phyloP scores from a whole-genome alignment of 768 basidiomycete species.

The Leccinum arenicola region DNA sequence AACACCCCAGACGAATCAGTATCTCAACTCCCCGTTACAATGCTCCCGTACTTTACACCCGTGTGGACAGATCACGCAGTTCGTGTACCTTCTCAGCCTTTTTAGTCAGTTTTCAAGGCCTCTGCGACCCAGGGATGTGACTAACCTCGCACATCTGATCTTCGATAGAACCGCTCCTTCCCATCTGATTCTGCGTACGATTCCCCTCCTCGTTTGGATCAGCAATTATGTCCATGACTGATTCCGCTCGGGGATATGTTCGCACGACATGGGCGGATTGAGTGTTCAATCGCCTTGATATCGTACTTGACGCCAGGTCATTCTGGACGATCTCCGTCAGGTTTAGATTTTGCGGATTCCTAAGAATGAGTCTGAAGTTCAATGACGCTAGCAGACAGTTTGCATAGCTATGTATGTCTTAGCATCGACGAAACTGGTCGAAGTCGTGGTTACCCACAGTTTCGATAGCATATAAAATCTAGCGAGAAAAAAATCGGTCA shows the following conservation, averaged over 20 bases:
- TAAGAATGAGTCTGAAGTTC: constrained; percentile 6
- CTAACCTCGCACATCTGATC: too few relatives aligned
- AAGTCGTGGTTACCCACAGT: too few relatives aligned
- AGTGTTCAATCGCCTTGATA: not conserved
- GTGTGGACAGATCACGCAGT: too few relatives aligned
- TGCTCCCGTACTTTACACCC: too few relatives aligned
- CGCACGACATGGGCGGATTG: not conserved
- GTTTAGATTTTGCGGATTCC: not conserved
- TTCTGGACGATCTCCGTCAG: not conserved
- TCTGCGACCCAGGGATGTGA: too few relatives aligned
- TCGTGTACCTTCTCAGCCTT: too few relatives aligned
- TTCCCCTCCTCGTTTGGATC: not conserved
- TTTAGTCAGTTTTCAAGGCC: too few relatives aligned
- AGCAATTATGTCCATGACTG: not conserved
- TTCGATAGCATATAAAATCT: too few relatives aligned
- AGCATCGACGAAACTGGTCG: not conserved
- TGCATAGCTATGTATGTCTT: constrained; percentile 8
- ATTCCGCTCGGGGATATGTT: not conserved
- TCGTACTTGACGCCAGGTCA: not conserved
- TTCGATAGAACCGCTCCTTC: not conserved
- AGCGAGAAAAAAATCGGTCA: too few relatives aligned
- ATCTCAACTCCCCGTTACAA: not conserved
- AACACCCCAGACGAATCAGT: too few relatives aligned
- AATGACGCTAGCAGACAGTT: constrained; percentile 7
- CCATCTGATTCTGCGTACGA: not conserved